Evolutionary conservation across 106 monocot species (phyloP), one percentile per base, ranked within the genome.

Genomic region (Acorus calamus): DNA sequence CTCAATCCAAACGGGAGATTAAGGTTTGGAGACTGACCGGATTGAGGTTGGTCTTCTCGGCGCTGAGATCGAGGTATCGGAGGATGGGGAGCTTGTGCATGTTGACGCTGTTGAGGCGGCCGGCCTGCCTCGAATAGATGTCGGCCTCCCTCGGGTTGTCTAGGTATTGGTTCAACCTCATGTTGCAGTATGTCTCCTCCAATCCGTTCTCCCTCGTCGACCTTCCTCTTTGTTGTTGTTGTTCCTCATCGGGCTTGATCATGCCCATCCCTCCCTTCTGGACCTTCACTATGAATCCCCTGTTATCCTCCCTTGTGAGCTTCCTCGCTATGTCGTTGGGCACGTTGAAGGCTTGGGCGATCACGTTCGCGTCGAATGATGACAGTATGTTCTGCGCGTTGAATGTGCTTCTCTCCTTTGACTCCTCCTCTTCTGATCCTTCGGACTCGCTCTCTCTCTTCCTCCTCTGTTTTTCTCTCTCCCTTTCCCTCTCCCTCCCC

Each of bases 31-130:
- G 6, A 11, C 4, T 7, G 47, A 55, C 42, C 46, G 64, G 4
- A 49, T 7, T 44, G 4, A 56, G 64, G 9, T 9, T 3, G 7
- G 53, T 62, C 14, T 11, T 70, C 61, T 70, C 61, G 61, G 53
- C 52, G 53, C 70, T 70, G 44, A 62, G 52, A n/a, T 52, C 44
- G 10, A 70, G 41, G 61, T 28, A 61, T 6, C 46, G 43, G 61
- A 70, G 61, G 42, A 70, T 62, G 61, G 70, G 70, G 10, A 70
- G 61, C 52, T 70, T 70, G 51, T 50, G 44, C 42, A 44, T 53
- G 61, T 62, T 70, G 70, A 70, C 44, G 46, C 53, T 44, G 53
- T 53, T 61, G 60, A 70, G 53, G 2, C 62, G 47, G 49, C 70
- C 70, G n/a, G 52, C 61, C 53, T 46, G 61, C 6, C 42, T 41